Evolutionary conservation across 345 rosid genomes (phyloP).

Genomic region (Lepidium didymum): DNA sequence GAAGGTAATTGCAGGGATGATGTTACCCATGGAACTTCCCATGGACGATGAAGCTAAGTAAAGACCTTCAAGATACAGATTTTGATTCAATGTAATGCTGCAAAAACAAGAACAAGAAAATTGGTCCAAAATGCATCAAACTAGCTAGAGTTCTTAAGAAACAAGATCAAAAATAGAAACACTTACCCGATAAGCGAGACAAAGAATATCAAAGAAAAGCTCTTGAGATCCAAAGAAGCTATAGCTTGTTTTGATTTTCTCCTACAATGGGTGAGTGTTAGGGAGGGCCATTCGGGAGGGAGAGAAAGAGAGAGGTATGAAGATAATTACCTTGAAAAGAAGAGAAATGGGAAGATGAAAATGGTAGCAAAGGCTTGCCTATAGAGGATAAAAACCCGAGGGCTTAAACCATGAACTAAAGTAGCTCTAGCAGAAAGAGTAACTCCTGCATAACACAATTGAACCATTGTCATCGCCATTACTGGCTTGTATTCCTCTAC

Average conservation of each 20-base stretch:
- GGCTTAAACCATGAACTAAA: constrained; percentile 32
- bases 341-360: constrained; percentile 31
- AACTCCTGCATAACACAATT: constrained; percentile 30
- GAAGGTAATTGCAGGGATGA: constrained; percentile 40
- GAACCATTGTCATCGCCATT: constrained; percentile 30
- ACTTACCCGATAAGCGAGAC: constrained; percentile 35
- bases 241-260: constrained; percentile 11
- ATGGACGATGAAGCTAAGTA: constrained; percentile 35
- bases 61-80: constrained; percentile 34
- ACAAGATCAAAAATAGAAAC: no score
- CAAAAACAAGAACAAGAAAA: neutral
- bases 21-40: constrained; percentile 36
- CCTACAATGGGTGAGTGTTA: neutral
- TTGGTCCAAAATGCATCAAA: neutral
- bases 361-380: constrained; percentile 42
- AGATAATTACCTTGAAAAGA: constrained; percentile 22
- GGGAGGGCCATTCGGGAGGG: neutral
- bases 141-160: neutral
- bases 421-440: constrained; percentile 31
- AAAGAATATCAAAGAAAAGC: constrained; percentile 33
- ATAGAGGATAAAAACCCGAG: constrained; percentile 34
- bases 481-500: constrained; percentile 31
- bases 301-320: neutral
- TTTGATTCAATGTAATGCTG: constrained; percentile 37
- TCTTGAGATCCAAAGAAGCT: constrained; percentile 24